Base-by-base conservation (phyloP, 2,329 filamentous ascomycete species). In the Diaporthe citri region DNA sequence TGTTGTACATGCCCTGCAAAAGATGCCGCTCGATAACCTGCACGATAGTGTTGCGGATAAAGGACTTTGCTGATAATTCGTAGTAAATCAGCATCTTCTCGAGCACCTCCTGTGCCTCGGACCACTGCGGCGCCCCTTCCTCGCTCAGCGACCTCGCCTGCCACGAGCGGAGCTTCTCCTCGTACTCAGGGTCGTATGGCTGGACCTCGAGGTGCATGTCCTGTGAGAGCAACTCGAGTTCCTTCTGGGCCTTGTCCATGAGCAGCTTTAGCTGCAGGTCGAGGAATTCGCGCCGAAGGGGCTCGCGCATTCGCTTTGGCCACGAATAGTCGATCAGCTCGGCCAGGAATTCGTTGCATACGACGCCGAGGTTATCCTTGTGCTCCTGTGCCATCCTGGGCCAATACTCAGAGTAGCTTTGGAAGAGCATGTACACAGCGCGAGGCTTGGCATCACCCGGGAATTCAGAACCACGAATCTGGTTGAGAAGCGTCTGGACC, bases 81-180 rank as follows among this genome's bases (percentile, higher is more conserved):
- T 89, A 89, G 82, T 88, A 89, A 76, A 89, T 89, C 71, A 89
- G 82, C 88, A 89, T 89, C 83, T 89, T 89, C 80, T 89, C 88
- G 36, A 89, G 78, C 0, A 89, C 87, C 79, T 89, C 87, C 75
- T 89, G 86, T 0, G 88, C 87, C 74, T 89, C 87, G 2, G 85
- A 86, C 86, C 87, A 88, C 84, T 75, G 85, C 81, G 0, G 84
- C 85, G 64, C 64, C 2, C 64, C 64, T 13, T 69, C 64, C 34
- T 69, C 48, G 28, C 64, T 69, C 46, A 69, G 34, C 4, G 64
- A 55, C 48, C 28, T 55, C 0, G 82, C 81, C 8, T 88, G 86
- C 87, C 87, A 89, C 73, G 82, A 84, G 39, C 85, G 82, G 69
- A 89, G 82, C 1, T 87, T 86, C 28, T 88, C 86, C 78, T 89